Base-by-base conservation (phyloP, 768 basidiomycete species). In the Russula ochroleuca region DNA sequence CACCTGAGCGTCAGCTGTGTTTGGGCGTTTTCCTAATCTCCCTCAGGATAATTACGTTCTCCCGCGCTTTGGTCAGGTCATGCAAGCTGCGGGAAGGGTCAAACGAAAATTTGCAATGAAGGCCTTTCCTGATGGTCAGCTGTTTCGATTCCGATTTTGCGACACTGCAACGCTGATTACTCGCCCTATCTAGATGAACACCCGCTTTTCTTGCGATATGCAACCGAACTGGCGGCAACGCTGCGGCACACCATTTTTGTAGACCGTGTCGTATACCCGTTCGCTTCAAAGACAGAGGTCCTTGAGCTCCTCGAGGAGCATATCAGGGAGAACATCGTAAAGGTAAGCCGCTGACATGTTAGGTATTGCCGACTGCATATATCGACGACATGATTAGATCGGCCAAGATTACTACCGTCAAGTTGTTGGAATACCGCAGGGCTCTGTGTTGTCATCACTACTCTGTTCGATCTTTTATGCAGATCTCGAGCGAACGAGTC, bases 391-490 rank as follows among this genome's bases (percentile, higher is more conserved):
- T 13, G 14, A 17, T 19, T 33, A 96, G 93, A 94, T 97, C 57
- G 91, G 90, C 1, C 69, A 76, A n/a, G 75, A 82, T 47, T 92
- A 88, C 70, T 96, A 88, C 72, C 85, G 88, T 14, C 97, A 99
- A 73, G 83, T 81, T n/a, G 83, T 92, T 33, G 97, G 97, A 2
- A 99, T 99, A 25, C 96, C 97, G 1, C 97, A 99, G 74, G 97
- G 97, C 23, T 98, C 95, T 2, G 85, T 94, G n/a, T 76, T 98
- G n/a, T 97, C 94, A 8, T 83, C 90, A 0, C 71, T 98, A n/a
- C 76, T 99, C 1, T 99, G 97, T 72, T 89, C 90, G 1, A 91
- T 95, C 74, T 97, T 92, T 73, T 99, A 98, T 68, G 95, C 93
- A 7, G 88, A 96, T 70, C 79, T 99, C 64, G 97, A 98, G 74